These are phyloP conservation scores for Backusella liffmaniae DNA, from an alignment of 192 early-diverging fungal species.

Conservation along the genomic window DNA sequence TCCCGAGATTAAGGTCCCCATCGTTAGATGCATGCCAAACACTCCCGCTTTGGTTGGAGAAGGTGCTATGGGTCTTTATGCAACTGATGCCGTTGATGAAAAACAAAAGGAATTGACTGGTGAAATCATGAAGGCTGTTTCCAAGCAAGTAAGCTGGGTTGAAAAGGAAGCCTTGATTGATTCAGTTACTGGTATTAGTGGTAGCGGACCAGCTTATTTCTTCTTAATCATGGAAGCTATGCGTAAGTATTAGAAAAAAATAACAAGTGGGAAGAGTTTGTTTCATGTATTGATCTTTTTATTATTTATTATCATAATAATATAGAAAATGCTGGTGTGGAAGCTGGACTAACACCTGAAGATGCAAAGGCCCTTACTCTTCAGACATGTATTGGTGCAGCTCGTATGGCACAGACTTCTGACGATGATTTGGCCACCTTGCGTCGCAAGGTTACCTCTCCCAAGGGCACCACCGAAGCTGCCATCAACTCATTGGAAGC, in stretches of 20 bases:
- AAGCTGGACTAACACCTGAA: conserved; percentile 69
- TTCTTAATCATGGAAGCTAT: conserved; percentile 90
- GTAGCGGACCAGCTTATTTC: conserved; percentile 96
- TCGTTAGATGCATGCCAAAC: conserved; percentile 94
- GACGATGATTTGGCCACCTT: conserved; percentile 70
- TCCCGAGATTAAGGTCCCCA: conserved; percentile 9
- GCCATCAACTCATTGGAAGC: conserved; percentile 78
- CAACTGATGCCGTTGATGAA: conserved; percentile 54
- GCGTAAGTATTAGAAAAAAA: conserved; percentile 36
- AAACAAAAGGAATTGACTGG: conserved; percentile 66
- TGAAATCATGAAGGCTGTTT: conserved; percentile 70
- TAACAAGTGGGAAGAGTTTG: background rate
- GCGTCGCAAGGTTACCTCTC: conserved; percentile 86
- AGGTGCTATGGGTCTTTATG: conserved; percentile 87
- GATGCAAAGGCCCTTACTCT: conserved; percentile 78
- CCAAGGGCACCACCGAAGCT: conserved; percentile 92
- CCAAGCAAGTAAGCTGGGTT: conserved; percentile 84
- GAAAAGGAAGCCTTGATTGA: conserved; percentile 75
- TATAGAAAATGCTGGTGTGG: conserved; percentile 76
- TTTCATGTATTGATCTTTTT: conserved; percentile 67
- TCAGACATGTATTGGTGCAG: conserved; percentile 92
- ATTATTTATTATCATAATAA: conserved; percentile 51
- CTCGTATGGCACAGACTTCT: conserved; percentile 75
- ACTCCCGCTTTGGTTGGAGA: conserved; percentile 88
- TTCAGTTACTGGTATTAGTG: conserved; percentile 84